These are phyloP conservation scores for Sugiyamaella americana DNA, from an alignment of 805 yeast species.

Conservation along the genomic window DNA sequence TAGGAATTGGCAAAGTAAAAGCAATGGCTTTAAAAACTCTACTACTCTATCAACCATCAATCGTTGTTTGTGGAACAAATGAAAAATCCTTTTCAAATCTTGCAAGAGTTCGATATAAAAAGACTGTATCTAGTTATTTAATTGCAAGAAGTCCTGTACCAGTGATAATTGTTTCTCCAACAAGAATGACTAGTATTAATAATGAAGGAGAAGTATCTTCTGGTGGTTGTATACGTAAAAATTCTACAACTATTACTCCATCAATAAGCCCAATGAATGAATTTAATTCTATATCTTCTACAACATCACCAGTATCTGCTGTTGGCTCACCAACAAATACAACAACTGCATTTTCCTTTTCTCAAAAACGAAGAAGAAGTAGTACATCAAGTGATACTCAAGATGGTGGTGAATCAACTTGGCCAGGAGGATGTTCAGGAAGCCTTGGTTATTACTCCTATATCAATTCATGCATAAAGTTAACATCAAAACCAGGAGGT, in stretches of 20 bases:
- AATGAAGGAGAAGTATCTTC: neutral
- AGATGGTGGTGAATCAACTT: no score
- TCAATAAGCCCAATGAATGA: neutral
- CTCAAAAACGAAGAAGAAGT: constrained; percentile 2
- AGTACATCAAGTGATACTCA: neutral
- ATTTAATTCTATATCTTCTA: neutral
- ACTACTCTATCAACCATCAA: constrained; percentile 53
- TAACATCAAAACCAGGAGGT: neutral
- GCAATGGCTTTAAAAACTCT: constrained; percentile 54
- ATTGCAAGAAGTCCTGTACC: constrained; percentile 63
- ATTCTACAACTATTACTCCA: neutral
- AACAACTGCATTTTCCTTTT: neutral
- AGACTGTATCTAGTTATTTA: constrained; percentile 52
- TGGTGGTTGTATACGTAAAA: neutral
- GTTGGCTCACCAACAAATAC: neutral
- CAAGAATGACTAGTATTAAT: constrained; percentile 1
- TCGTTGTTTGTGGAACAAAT: constrained; percentile 48
- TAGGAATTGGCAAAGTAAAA: constrained; percentile 53
- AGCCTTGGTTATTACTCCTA: constrained; percentile 4
- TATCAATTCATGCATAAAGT: constrained; percentile 1
- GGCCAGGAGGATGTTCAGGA: constrained; percentile 1
- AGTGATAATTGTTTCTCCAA: constrained; percentile 52
- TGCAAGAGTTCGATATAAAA: constrained; percentile 52
- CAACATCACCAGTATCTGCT: neutral
- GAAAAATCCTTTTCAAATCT: constrained; percentile 41